A percentile compares a stretch with the other conserved stretches of the same genome.
These are phyloP conservation scores for Alternaria infectoria DNA, from an alignment of 2,329 filamentous ascomycete species.

Conservation along the genomic window DNA sequence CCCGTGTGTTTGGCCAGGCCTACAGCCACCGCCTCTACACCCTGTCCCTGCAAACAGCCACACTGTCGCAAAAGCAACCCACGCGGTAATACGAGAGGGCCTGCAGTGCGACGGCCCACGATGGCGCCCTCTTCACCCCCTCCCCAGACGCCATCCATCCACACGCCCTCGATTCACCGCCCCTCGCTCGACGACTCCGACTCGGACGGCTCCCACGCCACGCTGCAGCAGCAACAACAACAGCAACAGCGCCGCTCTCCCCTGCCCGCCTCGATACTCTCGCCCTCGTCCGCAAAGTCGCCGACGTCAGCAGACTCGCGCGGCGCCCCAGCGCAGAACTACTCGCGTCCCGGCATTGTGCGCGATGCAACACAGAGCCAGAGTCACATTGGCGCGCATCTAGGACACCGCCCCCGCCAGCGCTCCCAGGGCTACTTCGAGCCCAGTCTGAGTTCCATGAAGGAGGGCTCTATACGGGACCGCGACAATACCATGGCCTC, in stretches of 20 bases:
- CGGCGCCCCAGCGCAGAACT: slow-evolving; percentile 44
- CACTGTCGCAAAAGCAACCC: slow-evolving; percentile 10
- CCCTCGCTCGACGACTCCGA: slow-evolving; percentile 42
- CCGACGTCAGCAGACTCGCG: slow-evolving; percentile 13
- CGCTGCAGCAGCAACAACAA: slow-evolving; percentile 35
- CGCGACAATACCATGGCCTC: slow-evolving; percentile 51
- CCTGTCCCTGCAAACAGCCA: slow-evolving; percentile 11
- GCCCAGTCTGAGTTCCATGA: slow-evolving; percentile 69
- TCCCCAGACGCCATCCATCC: slow-evolving; percentile 40
- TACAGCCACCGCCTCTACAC: slow-evolving; percentile 1
- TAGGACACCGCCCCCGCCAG: slow-evolving; percentile 67
- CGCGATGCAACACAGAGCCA: slow-evolving; percentile 43
- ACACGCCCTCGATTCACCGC: slow-evolving; percentile 39
- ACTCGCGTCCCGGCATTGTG: slow-evolving; percentile 46
- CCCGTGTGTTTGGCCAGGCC: background rate
- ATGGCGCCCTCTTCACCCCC: slow-evolving; percentile 44
- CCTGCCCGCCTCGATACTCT: slow-evolving; percentile 33
- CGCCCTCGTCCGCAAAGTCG: slow-evolving; percentile 27
- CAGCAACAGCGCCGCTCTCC: slow-evolving; percentile 42
- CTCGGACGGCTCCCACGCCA: slow-evolving; percentile 50
- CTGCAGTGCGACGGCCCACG: slow-evolving; percentile 12
- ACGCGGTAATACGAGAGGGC: background rate
- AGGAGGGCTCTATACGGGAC: slow-evolving; percentile 55
- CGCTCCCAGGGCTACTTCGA: slow-evolving; percentile 80
- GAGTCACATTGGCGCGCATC: slow-evolving; percentile 41